phyloP scores from a whole-genome alignment of 2,329 filamentous ascomycete species.

The Dichotomopilus funicola region DNA sequence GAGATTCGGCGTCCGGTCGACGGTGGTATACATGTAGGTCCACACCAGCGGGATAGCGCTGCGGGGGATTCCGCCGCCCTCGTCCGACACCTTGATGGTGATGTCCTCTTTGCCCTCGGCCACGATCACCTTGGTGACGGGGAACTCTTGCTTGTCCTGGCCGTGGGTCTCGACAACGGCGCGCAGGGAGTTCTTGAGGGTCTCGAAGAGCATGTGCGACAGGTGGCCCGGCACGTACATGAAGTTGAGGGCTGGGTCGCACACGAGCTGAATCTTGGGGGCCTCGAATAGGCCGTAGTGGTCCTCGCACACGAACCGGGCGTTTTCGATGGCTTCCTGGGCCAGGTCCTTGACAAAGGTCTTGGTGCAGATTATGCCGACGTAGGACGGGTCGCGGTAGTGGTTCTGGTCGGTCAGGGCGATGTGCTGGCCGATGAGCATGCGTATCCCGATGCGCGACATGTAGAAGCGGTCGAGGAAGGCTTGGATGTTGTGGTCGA shows the following conservation, averaged over 20 bases:
- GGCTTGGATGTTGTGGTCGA: constrained; percentile 92
- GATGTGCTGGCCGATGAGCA: constrained; percentile 98
- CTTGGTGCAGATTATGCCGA: constrained; percentile 98
- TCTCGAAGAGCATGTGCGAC: constrained; percentile 99
- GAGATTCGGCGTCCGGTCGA: constrained; percentile 87
- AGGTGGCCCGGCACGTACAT: constrained; percentile 99
- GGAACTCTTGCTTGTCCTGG: constrained; percentile 91
- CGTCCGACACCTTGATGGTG: constrained; percentile 96
- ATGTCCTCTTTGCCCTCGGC: constrained; percentile 98
- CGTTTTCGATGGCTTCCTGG: constrained; percentile 96
- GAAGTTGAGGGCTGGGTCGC: constrained; percentile 89
- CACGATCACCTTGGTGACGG: constrained; percentile 93
- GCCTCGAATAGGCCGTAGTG: constrained; percentile 97
- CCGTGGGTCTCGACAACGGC: constrained; percentile 95
- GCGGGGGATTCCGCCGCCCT: constrained; percentile 90
- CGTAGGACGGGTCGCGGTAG: constrained; percentile 84
- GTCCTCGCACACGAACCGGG: constrained; percentile 97
- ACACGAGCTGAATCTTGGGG: constrained; percentile 92
- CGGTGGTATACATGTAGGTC: constrained; percentile 99
- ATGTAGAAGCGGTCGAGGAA: constrained; percentile 99
- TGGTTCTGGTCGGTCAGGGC: constrained; percentile 90
- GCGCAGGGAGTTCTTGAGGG: constrained; percentile 93
- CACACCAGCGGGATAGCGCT: constrained; percentile 95
- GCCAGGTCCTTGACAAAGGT: constrained; percentile 94
- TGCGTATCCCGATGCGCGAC: constrained; percentile 97